Base-by-base conservation (phyloP, 306 rosid genomes). In the Carpinus viminea region DNA sequence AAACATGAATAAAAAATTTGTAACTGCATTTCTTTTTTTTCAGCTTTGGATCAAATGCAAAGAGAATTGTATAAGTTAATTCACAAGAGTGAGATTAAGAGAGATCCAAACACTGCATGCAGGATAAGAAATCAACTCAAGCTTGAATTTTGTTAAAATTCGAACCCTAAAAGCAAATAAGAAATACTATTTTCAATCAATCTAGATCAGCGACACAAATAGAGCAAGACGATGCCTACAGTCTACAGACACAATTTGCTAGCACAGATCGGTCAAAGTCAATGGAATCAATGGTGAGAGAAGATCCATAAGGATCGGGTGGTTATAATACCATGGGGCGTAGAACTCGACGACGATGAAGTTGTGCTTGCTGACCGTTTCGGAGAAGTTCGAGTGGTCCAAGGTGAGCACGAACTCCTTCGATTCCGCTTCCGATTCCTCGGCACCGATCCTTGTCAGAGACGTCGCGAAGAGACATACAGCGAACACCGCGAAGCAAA, bases 261-360 rank as follows among this genome's bases (percentile, higher is more conserved):
- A 20, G 43, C 4, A 28, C 16, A 78, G 59, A 78, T 34, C 71
- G 26, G 16, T 20, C 16, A 16, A 54, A 15, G n/a, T 5, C 7
- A 34, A 68, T 54, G 1, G 72, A 21, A 15, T 46, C 43, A 28
- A 28, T 13, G 5, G 16, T 0, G 41, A 26, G 9, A 6, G 7
- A 41, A 72, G 51, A 17, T 2, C 21, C 0, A 52, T 61, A 75
- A 10, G 2, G 17, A 59, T 53, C 20, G 2, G 20, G 73, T 48
- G 34, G 68, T 38, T 79, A 61, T 0, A 48, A 36, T 85, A 95
- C 99, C 97, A 91, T 0, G 99, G 99, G 8, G 96, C 97, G 83
- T 91, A 93, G 83, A 96, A 96, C 87, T 96, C 99, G 18, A 93
- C 94, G 70, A 93, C 99, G 80, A 96, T 74, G 90, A 96, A 91